Evolutionary conservation across 1,284 basidiomycete species (phyloP).

Genomic region (Mycosarcoma maydis): DNA sequence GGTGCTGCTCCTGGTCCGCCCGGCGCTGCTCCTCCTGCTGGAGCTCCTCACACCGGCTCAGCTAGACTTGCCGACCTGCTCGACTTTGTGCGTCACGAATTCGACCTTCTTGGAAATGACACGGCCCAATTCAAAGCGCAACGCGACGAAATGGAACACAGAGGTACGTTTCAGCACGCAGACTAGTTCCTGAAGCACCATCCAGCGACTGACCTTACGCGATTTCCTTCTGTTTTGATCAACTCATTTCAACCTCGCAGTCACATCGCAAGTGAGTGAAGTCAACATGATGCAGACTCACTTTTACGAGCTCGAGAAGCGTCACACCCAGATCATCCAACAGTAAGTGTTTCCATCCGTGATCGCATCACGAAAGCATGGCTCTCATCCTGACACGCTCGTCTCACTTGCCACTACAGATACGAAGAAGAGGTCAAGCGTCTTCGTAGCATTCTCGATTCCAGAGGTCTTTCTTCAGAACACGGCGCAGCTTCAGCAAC

Average conservation of each 20-base stretch:
- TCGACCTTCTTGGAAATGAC: slow-evolving; percentile 80
- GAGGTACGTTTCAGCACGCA: slow-evolving; percentile 72
- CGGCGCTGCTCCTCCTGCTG: slow-evolving; percentile 32
- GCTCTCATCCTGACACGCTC: no score
- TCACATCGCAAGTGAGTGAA: slow-evolving; percentile 57
- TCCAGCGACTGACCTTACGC: slow-evolving; percentile 3
- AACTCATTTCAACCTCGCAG: slow-evolving; percentile 2
- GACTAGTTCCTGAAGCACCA: not conserved
- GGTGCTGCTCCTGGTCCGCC: slow-evolving; percentile 40
- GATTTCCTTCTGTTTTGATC: not conserved
- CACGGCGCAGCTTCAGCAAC: slow-evolving; percentile 40
- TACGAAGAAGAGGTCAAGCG: slow-evolving; percentile 79
- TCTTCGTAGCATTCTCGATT: slow-evolving; percentile 75
- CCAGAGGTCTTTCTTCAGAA: slow-evolving; percentile 48
- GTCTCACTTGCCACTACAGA: slow-evolving; percentile 64
- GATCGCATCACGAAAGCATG: no score
- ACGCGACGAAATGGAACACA: slow-evolving; percentile 87
- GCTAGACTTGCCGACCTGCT: slow-evolving; percentile 79
- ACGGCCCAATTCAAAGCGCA: slow-evolving; percentile 77
- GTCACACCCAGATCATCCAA: slow-evolving; percentile 77
- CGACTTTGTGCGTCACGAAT: slow-evolving; percentile 85
- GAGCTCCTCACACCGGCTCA: slow-evolving; percentile 44
- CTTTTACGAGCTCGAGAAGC: slow-evolving; percentile 80
- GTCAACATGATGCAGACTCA: slow-evolving; percentile 69
- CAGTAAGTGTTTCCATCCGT: slow-evolving; percentile 68